Percentiles rank a stretch among this genome's conserved stretches.
Evolutionary conservation across 352 stramenopile genomes (phyloP).

Genomic region (Globisporangium sylvaticum): DNA sequence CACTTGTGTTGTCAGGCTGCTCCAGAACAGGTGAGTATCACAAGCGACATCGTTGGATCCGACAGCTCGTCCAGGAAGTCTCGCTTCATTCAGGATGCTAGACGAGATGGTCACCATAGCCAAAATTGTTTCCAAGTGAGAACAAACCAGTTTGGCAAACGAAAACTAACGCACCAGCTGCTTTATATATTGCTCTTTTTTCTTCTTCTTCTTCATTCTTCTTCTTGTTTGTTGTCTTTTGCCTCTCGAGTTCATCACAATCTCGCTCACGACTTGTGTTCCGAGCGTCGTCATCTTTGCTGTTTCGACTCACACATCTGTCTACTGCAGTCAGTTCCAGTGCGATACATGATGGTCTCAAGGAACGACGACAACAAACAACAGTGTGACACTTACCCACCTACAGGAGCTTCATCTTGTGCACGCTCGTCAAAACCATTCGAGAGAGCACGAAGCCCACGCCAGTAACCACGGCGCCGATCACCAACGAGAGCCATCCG

Average conservation of each 20-base stretch:
- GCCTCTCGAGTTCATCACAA: not conserved
- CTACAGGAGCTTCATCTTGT: conserved; percentile 86
- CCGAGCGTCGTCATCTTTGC: not conserved
- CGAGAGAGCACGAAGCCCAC: conserved; percentile 37
- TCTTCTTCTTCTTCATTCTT: conserved; percentile 1
- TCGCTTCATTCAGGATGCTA: not conserved
- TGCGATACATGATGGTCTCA: not conserved
- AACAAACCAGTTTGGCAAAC: not conserved
- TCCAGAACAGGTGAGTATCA: conserved; percentile 1
- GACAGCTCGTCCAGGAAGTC: not conserved
- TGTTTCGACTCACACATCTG: not conserved
- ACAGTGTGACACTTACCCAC: not conserved
- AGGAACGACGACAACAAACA: not conserved
- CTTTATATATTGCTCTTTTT: conserved; percentile 5
- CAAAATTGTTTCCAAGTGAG: not conserved
- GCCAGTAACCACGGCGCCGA: conserved; percentile 43
- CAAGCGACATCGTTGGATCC: not conserved
- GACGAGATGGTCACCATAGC: not conserved
- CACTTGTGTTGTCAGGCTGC: not conserved
- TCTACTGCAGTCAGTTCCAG: conserved; percentile 1
- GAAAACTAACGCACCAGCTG: conserved; percentile 1
- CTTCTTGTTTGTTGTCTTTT: not conserved
- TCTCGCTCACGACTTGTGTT: no score
- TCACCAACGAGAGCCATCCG: conserved; percentile 61
- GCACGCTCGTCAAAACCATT: conserved; percentile 56